These are phyloP conservation scores for Penicillium canariense DNA, from an alignment of 495 filamentous ascomycete genomes.

Conservation along the genomic window DNA sequence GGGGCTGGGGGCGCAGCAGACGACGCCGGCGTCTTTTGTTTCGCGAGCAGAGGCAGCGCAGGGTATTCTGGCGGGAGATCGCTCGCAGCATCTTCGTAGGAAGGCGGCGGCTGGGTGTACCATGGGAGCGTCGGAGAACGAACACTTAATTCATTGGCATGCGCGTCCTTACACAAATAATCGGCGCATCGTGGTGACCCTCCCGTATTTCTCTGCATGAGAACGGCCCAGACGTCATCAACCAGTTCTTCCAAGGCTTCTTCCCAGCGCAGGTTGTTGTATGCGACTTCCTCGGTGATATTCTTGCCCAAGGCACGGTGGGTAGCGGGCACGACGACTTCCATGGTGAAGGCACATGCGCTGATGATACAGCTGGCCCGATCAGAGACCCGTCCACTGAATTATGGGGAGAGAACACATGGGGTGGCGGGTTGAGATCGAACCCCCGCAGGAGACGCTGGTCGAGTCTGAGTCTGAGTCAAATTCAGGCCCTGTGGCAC, in stretches of 20 bases:
- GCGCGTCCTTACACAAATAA: slow-evolving; percentile 2
- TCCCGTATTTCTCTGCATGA: neutral
- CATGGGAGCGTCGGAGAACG: slow-evolving; percentile 12
- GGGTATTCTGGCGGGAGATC: slow-evolving; percentile 47
- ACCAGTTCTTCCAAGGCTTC: slow-evolving; percentile 9
- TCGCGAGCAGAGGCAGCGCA: slow-evolving; percentile 28
- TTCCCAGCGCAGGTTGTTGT: neutral
- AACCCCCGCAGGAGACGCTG: slow-evolving; percentile 11
- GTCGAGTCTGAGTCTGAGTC: slow-evolving; percentile 8
- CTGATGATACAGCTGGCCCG: slow-evolving; percentile 4
- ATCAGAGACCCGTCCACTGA: slow-evolving; percentile 17
- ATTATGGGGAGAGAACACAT: slow-evolving; percentile 19
- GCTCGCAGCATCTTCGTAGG: slow-evolving; percentile 42
- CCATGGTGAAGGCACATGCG: slow-evolving; percentile 25
- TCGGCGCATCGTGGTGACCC: too few relatives aligned
- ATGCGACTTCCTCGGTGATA: neutral
- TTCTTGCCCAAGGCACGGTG: neutral
- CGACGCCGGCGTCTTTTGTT: slow-evolving; percentile 15
- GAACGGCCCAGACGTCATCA: slow-evolving; percentile 15
- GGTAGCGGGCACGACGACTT: slow-evolving; percentile 4
- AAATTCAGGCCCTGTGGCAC: neutral
- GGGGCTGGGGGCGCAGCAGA: slow-evolving; percentile 19
- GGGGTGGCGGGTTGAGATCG: slow-evolving; percentile 6
- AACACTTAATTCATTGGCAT: slow-evolving; percentile 18
- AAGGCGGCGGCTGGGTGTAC: slow-evolving; percentile 37